Conservation (phyloP, 345 rosid genomes). For the Salix arbutifolia region DNA sequence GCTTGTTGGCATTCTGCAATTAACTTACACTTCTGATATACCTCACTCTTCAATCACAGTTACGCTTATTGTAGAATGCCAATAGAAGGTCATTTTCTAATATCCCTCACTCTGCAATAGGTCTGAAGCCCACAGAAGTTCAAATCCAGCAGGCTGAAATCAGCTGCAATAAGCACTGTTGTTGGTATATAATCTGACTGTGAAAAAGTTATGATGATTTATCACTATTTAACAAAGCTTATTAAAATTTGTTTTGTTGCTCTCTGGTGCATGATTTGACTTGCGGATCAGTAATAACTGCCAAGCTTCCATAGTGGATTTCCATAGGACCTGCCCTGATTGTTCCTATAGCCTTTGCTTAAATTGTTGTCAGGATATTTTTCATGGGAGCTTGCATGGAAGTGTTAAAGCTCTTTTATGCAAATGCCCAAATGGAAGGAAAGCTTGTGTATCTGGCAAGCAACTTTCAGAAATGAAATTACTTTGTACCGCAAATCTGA, state of each 20-base stretch:
- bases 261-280: constrained; percentile 23
- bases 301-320: constrained; percentile 51
- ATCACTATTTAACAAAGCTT: constrained; percentile 3
- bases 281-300: constrained; percentile 49
- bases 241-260: constrained; percentile 17
- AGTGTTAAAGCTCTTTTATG: constrained; percentile 33
- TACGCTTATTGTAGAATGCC: background rate
- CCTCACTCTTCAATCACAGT: too few relatives aligned
- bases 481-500: constrained; percentile 18
- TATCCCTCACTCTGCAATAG: constrained; percentile 35
- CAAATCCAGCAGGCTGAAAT: constrained; percentile 43
- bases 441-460: constrained; percentile 23
- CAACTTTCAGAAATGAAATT: constrained; percentile 30
- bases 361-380: constrained; percentile 52
- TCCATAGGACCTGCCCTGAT: constrained; percentile 62
- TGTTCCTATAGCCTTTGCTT: constrained; percentile 64
- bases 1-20: constrained; percentile 4
- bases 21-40: background rate
- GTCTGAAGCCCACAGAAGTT: constrained; percentile 43
- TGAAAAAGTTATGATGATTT: background rate
- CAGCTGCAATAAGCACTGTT: constrained; percentile 39
- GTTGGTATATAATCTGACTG: constrained; percentile 49
- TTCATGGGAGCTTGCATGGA: constrained; percentile 38
- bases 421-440: constrained; percentile 35
- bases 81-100: constrained; percentile 11